Evolutionary conservation across 768 basidiomycete genomes (phyloP).

Genomic region (Cytidiella melzeri): DNA sequence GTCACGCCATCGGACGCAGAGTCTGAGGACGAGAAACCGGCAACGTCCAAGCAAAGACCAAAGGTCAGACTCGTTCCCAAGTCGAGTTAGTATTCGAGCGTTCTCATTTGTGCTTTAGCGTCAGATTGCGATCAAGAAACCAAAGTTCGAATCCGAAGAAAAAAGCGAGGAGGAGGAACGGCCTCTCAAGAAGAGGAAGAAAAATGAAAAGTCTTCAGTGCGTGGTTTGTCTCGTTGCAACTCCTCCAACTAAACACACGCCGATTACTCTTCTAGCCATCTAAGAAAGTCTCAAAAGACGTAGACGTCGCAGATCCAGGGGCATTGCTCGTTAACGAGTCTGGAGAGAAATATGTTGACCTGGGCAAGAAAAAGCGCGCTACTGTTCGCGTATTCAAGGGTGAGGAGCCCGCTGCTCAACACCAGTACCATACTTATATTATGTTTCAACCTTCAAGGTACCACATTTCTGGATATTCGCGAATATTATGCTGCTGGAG

Average conservation of each 20-base stretch:
- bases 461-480: slow-evolving; percentile 61
- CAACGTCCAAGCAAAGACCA: slow-evolving; percentile 2
- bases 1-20: background rate
- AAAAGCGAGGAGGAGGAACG: slow-evolving; percentile 6
- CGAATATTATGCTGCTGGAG: slow-evolving; percentile 54
- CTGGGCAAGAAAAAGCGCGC: slow-evolving; percentile 69
- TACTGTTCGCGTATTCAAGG: slow-evolving; percentile 47
- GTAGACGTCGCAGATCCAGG: slow-evolving; percentile 28
- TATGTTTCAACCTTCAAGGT: slow-evolving; percentile 39
- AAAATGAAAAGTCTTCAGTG: background rate
- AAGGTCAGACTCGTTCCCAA: slow-evolving; percentile 6
- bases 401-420: no score
- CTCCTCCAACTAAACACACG: no score
- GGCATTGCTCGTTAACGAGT: slow-evolving; percentile 1
- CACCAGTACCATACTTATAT: no score
- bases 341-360: slow-evolving; percentile 50
- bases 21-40: slow-evolving; percentile 8
- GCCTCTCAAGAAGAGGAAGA: slow-evolving; percentile 10
- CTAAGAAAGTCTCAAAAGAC: background rate
- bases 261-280: background rate
- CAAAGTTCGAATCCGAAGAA: slow-evolving; percentile 1
- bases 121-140: slow-evolving; percentile 7
- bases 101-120: background rate
- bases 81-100: no score
- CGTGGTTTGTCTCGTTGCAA: background rate